Evolutionary conservation across 2,329 filamentous ascomycete species (phyloP).

Genomic region (Zymoseptoria ardabiliae): DNA sequence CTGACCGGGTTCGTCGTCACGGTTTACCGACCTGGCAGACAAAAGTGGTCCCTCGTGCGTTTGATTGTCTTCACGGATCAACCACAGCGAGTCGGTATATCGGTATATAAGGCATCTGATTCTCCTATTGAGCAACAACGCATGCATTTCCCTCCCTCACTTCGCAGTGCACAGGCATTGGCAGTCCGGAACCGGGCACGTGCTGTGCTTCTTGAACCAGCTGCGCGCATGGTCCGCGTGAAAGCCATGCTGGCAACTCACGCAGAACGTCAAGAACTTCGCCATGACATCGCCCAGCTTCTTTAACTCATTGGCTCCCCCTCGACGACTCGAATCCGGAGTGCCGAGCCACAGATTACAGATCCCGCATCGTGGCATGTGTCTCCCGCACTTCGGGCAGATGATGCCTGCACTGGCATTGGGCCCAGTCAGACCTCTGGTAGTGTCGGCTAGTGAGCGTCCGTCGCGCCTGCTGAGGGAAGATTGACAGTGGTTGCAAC

Average conservation of each 20-base stretch:
- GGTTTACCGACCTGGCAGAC: not conserved
- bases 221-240: constrained; percentile 56
- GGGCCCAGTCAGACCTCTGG: constrained; percentile 18
- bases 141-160: not conserved
- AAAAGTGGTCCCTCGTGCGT: not conserved
- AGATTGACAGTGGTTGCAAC: constrained; percentile 66
- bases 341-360: constrained; percentile 56
- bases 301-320: constrained; percentile 24
- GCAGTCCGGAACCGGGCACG: constrained; percentile 51
- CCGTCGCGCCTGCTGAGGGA: constrained; percentile 44
- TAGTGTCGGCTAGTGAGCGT: constrained; percentile 21
- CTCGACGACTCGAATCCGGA: constrained; percentile 42
- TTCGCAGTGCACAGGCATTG: constrained; percentile 41
- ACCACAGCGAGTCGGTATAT: not conserved
- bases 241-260: constrained; percentile 56
- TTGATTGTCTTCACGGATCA: not conserved
- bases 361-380: constrained; percentile 56
- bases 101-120: not conserved
- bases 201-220: constrained; percentile 51
- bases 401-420: constrained; percentile 39
- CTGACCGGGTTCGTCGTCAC: not conserved
- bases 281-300: constrained; percentile 41
- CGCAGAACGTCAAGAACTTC: constrained; percentile 53
- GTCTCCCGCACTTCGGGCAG: constrained; percentile 54
- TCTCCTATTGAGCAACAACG: not conserved